phyloP scores from a whole-genome alignment of 495 filamentous ascomycete species.

The Neurospora sp. region DNA sequence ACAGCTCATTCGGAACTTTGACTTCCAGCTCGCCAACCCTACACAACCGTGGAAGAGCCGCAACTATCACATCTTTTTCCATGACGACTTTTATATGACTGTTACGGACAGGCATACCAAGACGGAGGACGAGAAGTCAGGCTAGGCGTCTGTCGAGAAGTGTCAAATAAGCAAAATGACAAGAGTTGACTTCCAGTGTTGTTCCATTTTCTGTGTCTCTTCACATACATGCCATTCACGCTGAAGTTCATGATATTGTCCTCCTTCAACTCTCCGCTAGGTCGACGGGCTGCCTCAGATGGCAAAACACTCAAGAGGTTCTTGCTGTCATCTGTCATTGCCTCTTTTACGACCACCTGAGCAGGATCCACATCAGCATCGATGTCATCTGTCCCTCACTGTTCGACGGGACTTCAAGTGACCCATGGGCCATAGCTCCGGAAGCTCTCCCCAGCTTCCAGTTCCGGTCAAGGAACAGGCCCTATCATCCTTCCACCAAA shows the following conservation, averaged over 20 bases:
- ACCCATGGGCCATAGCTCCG: neutral
- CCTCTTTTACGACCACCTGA: neutral
- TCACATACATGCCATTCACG: neutral
- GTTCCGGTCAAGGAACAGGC: neutral
- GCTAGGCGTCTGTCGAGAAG: neutral
- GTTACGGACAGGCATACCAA: slow-evolving; percentile 8
- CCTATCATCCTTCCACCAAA: neutral
- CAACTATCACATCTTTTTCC: slow-evolving; percentile 19
- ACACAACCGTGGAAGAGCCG: slow-evolving; percentile 26
- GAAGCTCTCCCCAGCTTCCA: neutral
- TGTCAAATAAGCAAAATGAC: neutral
- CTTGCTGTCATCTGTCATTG: neutral
- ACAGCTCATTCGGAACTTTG: slow-evolving; percentile 45
- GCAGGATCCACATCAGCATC: neutral
- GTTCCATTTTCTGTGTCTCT: neutral
- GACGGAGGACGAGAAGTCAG: neutral
- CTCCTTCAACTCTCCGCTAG: neutral
- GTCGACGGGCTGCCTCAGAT: neutral
- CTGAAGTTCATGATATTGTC: neutral
- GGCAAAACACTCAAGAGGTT: neutral
- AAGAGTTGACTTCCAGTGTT: neutral
- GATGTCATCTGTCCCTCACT: neutral
- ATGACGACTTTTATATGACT: slow-evolving; percentile 22
- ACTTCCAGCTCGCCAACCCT: slow-evolving; percentile 42
- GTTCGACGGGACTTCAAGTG: neutral